phyloP scores from a whole-genome alignment of 1,139 yeast species.

The Geotrichum phurueaensis region DNA sequence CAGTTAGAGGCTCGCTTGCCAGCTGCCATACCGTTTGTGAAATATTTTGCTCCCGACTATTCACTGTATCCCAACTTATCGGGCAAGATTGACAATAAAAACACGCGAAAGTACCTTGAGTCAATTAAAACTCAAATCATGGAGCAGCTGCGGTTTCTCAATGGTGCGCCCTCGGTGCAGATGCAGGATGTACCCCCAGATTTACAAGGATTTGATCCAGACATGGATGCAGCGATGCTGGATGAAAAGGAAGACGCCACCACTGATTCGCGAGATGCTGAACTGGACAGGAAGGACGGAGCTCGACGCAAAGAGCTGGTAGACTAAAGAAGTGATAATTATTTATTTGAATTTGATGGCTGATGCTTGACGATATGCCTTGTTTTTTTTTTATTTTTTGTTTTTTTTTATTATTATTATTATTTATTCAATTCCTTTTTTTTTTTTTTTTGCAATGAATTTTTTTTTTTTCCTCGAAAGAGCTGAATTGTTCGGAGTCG shows the following conservation, averaged over 20 bases:
- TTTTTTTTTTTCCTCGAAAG: background rate
- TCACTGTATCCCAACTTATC: conserved; percentile 85
- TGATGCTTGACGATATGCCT: background rate
- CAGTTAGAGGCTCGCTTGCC: conserved; percentile 74
- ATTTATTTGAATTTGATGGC: background rate
- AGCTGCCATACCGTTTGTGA: conserved; percentile 68
- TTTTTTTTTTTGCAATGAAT: background rate
- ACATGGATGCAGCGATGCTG: conserved; percentile 16
- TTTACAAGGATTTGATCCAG: conserved; percentile 18
- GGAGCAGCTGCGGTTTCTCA: conserved; percentile 75
- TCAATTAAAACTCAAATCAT: conserved; percentile 67
- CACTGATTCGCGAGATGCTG: conserved; percentile 18
- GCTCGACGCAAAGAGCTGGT: conserved; percentile 16
- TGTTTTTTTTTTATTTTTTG: conserved; percentile 1
- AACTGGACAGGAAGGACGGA: conserved; percentile 14
- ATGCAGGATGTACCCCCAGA: conserved; percentile 90
- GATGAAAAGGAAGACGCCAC: conserved; percentile 23
- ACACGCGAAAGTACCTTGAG: conserved; percentile 77
- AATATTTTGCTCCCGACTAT: conserved; percentile 89
- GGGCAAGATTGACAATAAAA: conserved; percentile 83
- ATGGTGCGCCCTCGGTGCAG: conserved; percentile 91
- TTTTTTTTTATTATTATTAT: no score
- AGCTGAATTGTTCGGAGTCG: background rate
- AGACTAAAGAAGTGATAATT: conserved; percentile 3
- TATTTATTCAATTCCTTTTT: background rate